Conservation (phyloP, 768 basidiomycete genomes). For the Melanogaster broomeanus region DNA sequence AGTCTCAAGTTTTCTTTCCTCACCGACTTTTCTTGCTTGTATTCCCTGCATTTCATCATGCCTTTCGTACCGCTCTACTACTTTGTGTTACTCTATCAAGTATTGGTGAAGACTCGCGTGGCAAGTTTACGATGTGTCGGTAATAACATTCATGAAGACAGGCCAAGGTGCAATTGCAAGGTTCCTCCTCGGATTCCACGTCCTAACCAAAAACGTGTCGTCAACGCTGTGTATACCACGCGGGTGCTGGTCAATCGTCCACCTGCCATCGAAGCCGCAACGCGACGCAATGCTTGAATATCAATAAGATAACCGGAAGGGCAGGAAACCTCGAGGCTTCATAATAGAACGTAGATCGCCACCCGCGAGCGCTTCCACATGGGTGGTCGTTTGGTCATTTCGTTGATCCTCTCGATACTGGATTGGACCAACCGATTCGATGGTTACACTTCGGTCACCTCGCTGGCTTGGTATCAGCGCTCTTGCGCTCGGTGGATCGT, state of each 20-base stretch:
- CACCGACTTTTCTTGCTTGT: constrained; percentile 55
- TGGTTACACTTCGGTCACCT: no score
- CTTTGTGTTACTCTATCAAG: constrained; percentile 46
- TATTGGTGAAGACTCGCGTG: constrained; percentile 38
- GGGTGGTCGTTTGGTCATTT: not conserved
- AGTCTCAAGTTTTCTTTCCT: constrained; percentile 69
- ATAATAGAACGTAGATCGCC: not conserved
- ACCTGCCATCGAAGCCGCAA: not conserved
- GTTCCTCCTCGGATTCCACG: constrained; percentile 6
- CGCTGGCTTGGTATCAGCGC: no score
- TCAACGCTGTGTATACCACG: constrained; percentile 3
- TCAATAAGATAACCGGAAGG: constrained; percentile 14
- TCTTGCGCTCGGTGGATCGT: no score
- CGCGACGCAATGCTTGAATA: not conserved
- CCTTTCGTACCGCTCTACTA: constrained; percentile 48
- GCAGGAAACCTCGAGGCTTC: constrained; percentile 12
- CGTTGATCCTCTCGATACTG: no score
- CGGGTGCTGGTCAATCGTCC: no score
- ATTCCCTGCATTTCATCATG: constrained; percentile 25
- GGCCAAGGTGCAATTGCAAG: constrained; percentile 23
- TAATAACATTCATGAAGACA: constrained; percentile 38
- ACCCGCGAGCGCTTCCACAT: not conserved
- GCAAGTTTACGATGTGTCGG: constrained; percentile 39
- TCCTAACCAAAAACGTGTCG: constrained; percentile 9
- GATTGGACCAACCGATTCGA: not conserved